Conservation (phyloP, 2,329 filamentous ascomycete species). For the Plectosphaerella plurivora region DNA sequence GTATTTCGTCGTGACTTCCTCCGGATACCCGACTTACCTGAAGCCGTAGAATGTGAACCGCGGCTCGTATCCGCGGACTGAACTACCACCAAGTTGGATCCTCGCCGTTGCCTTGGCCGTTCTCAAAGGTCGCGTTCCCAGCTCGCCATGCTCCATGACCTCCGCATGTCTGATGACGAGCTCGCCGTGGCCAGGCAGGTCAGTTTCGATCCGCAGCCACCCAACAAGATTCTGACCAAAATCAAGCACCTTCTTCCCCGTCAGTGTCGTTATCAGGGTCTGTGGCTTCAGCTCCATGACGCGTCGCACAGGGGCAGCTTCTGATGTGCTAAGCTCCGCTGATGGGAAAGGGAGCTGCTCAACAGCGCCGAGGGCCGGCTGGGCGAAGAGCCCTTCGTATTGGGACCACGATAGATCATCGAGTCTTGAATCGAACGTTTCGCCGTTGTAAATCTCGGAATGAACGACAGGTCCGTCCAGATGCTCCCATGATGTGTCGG, state of each 20-base stretch:
- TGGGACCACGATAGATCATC: conserved; percentile 9
- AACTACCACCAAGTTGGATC: conserved; percentile 21
- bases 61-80: conserved; percentile 30
- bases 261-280: conserved; percentile 21
- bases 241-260: conserved; percentile 44
- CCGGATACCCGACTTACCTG: conserved; percentile 39
- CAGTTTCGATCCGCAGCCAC: conserved; percentile 22
- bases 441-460: conserved; percentile 48
- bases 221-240: conserved; percentile 58
- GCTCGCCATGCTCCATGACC: conserved; percentile 45
- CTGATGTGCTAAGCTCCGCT: conserved; percentile 20
- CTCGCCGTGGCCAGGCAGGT: conserved; percentile 20
- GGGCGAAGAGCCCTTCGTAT: neutral
- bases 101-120: conserved; percentile 35
- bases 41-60: conserved; percentile 51
- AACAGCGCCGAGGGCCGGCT: neutral
- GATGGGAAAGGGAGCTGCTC: conserved; percentile 11
- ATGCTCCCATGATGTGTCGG: conserved; percentile 32
- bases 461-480: conserved; percentile 24
- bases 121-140: conserved; percentile 35
- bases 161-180: conserved; percentile 50
- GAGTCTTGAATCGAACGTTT: conserved; percentile 38
- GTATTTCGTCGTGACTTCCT: conserved; percentile 19
- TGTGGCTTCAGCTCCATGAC: conserved; percentile 16
- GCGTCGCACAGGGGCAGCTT: conserved; percentile 23